Base-by-base conservation (phyloP, 768 basidiomycete species). In the Russula sp. region DNA sequence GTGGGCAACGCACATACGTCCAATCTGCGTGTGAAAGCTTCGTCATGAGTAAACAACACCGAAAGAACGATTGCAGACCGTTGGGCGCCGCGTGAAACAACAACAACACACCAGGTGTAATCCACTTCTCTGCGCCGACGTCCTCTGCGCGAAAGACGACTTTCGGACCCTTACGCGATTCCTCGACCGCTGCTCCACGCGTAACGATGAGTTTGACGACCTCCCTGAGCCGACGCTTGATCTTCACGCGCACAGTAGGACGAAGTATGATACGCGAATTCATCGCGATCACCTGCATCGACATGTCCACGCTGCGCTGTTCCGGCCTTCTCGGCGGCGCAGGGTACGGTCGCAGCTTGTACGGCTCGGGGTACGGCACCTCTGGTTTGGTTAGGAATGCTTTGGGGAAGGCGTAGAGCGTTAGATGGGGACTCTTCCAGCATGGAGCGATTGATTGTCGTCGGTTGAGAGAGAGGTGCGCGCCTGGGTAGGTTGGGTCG, bases 101-200 rank as follows among this genome's bases (percentile, higher is more conserved):
- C 10, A 22, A 55, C 36, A 24, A 57, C 63, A 34, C 49, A 67
- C 66, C 57, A 18, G 63, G 53, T 6, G 13, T 48, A 16, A 67
- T 59, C 58, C 66, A 65, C 58, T 59, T 67, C 5, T 65, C 57
- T 26, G 63, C 54, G 14, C 66, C 66, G 14, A 59, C 46, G 28
- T 67, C 66, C 34, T 24, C 53, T 6, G n/a, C 40, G n/a, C 42
- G 54, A 56, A 65, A 60, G 18, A 56, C 58, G 10, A 67, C 16
- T 40, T 40, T 40, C 16, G 2, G 6, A 40, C 38, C 38, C 16
- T 16, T 40, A 40, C 38, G 26, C 51, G 52, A 51, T 40, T 36
- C 32, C 40, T 55, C 57, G 5, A 57, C 65, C 7, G 53, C 54
- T 20, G 65, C 61, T 8, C 65, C 61, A 9, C 66, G 66, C 48